Conservation (phyloP, 1,284 basidiomycete genomes). For the Cryptococcus sp. region DNA sequence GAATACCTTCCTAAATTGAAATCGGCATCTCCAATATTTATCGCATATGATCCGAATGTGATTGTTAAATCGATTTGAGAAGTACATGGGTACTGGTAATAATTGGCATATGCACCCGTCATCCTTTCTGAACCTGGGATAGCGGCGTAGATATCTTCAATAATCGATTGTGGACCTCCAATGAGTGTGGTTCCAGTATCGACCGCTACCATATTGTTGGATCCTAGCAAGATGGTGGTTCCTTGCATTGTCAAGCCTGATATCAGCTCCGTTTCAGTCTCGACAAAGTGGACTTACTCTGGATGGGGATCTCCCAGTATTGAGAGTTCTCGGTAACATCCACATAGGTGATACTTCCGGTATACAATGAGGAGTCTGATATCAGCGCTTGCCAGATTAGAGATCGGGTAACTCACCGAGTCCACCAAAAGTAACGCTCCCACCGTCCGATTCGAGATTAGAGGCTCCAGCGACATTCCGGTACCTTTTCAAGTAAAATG, state of each 20-base stretch:
- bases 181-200: slow-evolving; percentile 81
- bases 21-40: slow-evolving; percentile 65
- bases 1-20: slow-evolving; percentile 61
- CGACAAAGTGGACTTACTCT: slow-evolving; percentile 10
- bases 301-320: slow-evolving; percentile 47
- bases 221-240: slow-evolving; percentile 39
- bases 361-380: slow-evolving; percentile 65
- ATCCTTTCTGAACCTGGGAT: slow-evolving; percentile 66
- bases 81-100: slow-evolving; percentile 69
- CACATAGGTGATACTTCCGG: slow-evolving; percentile 73
- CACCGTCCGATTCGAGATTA: slow-evolving; percentile 60
- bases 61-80: slow-evolving; percentile 61
- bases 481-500: slow-evolving; percentile 74
- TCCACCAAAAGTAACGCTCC: slow-evolving; percentile 63
- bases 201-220: slow-evolving; percentile 47
- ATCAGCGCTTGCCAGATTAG: background rate
- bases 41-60: slow-evolving; percentile 63
- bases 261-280: background rate
- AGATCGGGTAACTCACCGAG: slow-evolving; percentile 11
- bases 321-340: slow-evolving; percentile 50
- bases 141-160: slow-evolving; percentile 66
- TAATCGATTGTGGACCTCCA: slow-evolving; percentile 65
- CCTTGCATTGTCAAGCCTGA: slow-evolving; percentile 49
- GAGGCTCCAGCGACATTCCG: slow-evolving; percentile 55
- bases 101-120: slow-evolving; percentile 63